These are phyloP conservation scores for Backusella psychrophila DNA, from an alignment of 192 early-diverging fungal species.

Conservation along the genomic window DNA sequence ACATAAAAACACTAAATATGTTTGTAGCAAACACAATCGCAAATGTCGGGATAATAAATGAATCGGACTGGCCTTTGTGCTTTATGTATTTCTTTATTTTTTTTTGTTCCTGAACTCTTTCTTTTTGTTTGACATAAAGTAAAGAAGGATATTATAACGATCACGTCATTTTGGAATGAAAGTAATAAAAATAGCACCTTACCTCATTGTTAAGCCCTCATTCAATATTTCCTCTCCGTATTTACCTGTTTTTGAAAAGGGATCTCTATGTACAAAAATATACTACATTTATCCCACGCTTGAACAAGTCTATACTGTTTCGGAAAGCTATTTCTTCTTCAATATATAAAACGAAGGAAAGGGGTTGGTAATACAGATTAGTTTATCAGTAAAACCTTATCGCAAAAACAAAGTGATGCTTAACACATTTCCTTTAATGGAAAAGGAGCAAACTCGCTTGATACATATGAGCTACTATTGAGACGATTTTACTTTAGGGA, in stretches of 20 bases:
- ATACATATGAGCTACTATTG: no score
- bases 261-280: no score
- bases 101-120: background rate
- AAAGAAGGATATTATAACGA: background rate
- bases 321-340: no score
- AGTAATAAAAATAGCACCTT: background rate
- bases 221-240: background rate
- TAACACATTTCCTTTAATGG: no score
- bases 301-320: no score
- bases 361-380: no score
- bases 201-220: background rate
- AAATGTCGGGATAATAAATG: background rate
- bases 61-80: background rate
- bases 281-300: no score
- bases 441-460: no score
- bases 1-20: background rate
- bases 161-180: background rate
- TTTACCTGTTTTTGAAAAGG: background rate
- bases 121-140: background rate
- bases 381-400: no score
- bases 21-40: background rate
- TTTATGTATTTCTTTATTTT: background rate
- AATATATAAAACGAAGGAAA: no score
- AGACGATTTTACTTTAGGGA: no score
- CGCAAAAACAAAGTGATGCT: no score